phyloP scores from a whole-genome alignment of 2,329 filamentous ascomycete genomes.

The Coccinonectria pachysandricola region DNA sequence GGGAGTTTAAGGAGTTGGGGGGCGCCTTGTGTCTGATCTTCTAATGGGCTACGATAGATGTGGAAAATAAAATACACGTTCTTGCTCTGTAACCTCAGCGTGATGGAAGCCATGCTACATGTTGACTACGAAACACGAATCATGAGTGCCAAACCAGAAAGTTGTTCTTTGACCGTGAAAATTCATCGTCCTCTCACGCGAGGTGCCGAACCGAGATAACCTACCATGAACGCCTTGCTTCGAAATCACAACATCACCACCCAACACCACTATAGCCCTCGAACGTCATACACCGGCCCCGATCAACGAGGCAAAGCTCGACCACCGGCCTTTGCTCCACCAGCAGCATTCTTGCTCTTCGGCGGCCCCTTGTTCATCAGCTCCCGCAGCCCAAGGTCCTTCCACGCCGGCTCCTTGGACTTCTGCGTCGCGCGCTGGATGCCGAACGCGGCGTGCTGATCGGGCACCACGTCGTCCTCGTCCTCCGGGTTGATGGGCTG shows the following conservation, averaged over 20 bases:
- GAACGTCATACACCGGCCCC: too few relatives aligned
- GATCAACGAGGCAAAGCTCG: conserved; percentile 12
- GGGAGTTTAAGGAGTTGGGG: too few relatives aligned
- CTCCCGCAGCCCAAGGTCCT: conserved; percentile 62
- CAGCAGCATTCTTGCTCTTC: conserved; percentile 11
- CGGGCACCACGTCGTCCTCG: conserved; percentile 79
- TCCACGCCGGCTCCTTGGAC: conserved; percentile 63
- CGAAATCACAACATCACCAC: conserved; percentile 1
- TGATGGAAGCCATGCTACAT: too few relatives aligned
- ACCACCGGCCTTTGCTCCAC: conserved; percentile 7
- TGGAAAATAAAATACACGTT: too few relatives aligned
- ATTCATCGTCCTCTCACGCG: background rate
- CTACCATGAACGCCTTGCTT: too few relatives aligned
- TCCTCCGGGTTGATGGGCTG: conserved; percentile 80
- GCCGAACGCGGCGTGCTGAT: conserved; percentile 80
- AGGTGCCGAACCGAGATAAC: too few relatives aligned
- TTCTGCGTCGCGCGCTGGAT: conserved; percentile 72
- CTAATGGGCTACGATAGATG: too few relatives aligned
- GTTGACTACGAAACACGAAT: too few relatives aligned
- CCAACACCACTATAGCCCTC: too few relatives aligned
- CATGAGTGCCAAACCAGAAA: too few relatives aligned
- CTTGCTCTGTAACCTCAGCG: too few relatives aligned
- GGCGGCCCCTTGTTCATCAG: conserved; percentile 56
- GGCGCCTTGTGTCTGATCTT: too few relatives aligned
- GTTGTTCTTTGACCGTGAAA: background rate